These are phyloP conservation scores for Trichoderma erinaceum DNA, from an alignment of 495 filamentous ascomycete genomes.

Conservation along the genomic window DNA sequence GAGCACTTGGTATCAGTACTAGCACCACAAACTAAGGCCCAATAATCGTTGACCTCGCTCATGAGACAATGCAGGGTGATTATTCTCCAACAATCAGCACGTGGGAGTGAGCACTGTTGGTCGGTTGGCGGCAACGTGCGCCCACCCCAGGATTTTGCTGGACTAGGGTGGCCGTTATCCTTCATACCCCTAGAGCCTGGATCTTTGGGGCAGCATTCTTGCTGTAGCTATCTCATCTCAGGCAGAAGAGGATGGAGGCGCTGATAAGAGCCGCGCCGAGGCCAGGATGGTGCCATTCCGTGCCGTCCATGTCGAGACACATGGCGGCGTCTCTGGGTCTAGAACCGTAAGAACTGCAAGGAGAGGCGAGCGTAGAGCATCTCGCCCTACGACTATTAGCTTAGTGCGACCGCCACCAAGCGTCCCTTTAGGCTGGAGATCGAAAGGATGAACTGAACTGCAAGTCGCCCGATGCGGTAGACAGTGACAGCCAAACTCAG, in stretches of 20 bases:
- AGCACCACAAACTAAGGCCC: no score
- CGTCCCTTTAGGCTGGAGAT: background rate
- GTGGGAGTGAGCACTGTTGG: background rate
- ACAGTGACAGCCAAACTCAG: background rate
- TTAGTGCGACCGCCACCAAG: constrained; percentile 5
- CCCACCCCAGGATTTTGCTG: background rate
- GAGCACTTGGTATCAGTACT: no score
- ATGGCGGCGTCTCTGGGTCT: background rate
- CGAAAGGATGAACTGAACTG: background rate
- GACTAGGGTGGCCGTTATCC: background rate
- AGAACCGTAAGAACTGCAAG: background rate
- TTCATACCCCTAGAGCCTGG: background rate
- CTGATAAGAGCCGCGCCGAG: background rate
- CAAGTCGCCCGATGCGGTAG: background rate
- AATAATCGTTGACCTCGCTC: background rate
- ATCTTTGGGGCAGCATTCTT: background rate
- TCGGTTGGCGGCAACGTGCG: background rate
- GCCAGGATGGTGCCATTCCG: background rate
- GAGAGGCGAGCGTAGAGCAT: background rate
- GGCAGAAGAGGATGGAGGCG: background rate
- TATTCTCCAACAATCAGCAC: background rate
- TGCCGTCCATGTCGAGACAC: background rate
- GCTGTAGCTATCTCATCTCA: background rate
- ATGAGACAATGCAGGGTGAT: background rate
- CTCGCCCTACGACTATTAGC: background rate